phyloP scores from a whole-genome alignment of 2,329 filamentous ascomycete species.

The Orbilia javanica region DNA sequence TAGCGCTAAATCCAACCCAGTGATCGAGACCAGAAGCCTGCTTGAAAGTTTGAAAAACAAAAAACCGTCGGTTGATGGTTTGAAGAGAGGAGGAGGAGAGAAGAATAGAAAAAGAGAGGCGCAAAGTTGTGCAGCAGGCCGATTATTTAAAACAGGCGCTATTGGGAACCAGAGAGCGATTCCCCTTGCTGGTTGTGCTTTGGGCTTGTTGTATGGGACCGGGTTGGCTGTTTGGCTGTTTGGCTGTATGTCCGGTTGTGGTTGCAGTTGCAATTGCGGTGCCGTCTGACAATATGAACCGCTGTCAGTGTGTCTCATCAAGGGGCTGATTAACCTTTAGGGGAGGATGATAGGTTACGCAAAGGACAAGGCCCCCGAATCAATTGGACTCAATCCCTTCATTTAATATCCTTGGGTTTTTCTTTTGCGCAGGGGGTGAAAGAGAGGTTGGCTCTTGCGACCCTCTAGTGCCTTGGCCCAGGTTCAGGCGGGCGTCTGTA shows the following conservation, averaged over 20 bases:
- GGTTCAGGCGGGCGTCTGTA: conserved; percentile 24
- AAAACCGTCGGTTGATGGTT: conserved; percentile 56
- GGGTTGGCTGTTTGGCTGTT: not conserved
- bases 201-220: conserved; percentile 8
- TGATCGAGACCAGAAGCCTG: conserved; percentile 57
- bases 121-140: conserved; percentile 40
- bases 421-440: conserved; percentile 29
- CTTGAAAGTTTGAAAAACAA: conserved; percentile 46
- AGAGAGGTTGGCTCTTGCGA: conserved; percentile 27
- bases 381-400: conserved; percentile 46
- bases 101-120: conserved; percentile 31
- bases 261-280: conserved; percentile 38
- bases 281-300: conserved; percentile 34
- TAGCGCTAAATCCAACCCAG: conserved; percentile 58
- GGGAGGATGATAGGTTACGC: conserved; percentile 52
- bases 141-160: conserved; percentile 59
- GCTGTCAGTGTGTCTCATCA: conserved; percentile 38
- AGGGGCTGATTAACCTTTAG: conserved; percentile 36
- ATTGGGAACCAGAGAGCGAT: conserved; percentile 34
- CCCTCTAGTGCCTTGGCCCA: conserved; percentile 25
- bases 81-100: conserved; percentile 34
- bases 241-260: conserved; percentile 22
- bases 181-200: conserved; percentile 23
- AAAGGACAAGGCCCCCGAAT: conserved; percentile 48
- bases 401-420: conserved; percentile 46